Conservation (phyloP, 2,329 filamentous ascomycete genomes). For the Pseudogymnoascus sp. region DNA sequence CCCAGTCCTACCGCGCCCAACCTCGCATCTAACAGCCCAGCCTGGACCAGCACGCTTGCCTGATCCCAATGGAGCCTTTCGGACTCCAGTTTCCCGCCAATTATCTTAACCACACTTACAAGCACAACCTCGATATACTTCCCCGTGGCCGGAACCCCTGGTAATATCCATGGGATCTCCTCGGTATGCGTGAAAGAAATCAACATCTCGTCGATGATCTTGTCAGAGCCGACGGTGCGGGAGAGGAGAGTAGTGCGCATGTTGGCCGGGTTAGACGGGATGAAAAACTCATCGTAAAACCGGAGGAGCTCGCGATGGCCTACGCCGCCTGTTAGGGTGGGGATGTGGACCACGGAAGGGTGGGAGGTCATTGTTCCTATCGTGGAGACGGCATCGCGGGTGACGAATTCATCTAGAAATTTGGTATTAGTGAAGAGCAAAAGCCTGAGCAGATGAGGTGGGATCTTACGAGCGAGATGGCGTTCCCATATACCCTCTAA, state of each 20-base stretch:
- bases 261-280: constrained; percentile 52
- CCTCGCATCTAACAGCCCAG: constrained; percentile 40
- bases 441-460: not conserved
- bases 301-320: constrained; percentile 48
- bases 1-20: constrained; percentile 14
- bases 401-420: constrained; percentile 43
- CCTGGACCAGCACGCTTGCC: constrained; percentile 52
- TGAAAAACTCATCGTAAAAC: constrained; percentile 61
- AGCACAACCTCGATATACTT: constrained; percentile 49
- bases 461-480: constrained; percentile 49
- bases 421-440: not conserved
- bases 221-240: constrained; percentile 55
- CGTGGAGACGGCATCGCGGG: constrained; percentile 48
- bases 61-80: constrained; percentile 66
- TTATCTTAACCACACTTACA: constrained; percentile 49
- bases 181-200: constrained; percentile 49
- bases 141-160: constrained; percentile 49
- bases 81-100: constrained; percentile 55
- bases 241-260: constrained; percentile 53
- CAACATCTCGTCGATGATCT: constrained; percentile 57
- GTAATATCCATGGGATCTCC: constrained; percentile 53
- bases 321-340: constrained; percentile 56
- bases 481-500: constrained; percentile 58
- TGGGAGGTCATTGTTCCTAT: constrained; percentile 55
- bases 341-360: constrained; percentile 62